Conservation (phyloP, 2,329 filamentous ascomycete genomes). For the Tolypocladium pustulatum region DNA sequence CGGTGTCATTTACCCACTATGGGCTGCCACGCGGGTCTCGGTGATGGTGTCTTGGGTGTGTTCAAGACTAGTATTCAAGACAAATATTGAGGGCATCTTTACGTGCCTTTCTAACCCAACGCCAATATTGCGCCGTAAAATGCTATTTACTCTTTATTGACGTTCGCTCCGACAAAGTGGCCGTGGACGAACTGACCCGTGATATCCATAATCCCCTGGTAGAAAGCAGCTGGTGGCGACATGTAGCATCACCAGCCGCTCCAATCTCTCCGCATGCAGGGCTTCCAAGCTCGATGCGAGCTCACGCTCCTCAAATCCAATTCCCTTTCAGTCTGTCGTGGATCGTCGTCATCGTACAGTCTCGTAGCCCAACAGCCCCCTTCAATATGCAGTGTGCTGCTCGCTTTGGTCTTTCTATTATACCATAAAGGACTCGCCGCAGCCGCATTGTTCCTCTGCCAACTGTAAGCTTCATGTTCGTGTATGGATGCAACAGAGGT, state of each 20-base stretch:
- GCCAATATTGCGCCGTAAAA: not conserved
- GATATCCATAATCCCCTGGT: not conserved
- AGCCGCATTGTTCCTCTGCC: conserved; percentile 88
- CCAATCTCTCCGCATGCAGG: not conserved
- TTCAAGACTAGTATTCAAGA: not conserved
- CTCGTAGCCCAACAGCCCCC: not conserved
- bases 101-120: conserved; percentile 4
- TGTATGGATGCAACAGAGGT: not conserved
- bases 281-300: not conserved
- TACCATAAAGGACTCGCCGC: conserved; percentile 93
- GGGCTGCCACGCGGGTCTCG: not conserved
- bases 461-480: conserved; percentile 16
- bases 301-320: not conserved
- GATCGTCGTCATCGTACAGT: not conserved
- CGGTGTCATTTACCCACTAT: not conserved
- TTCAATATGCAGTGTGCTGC: not conserved
- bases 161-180: not conserved
- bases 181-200: too few species aligned
- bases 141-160: not conserved
- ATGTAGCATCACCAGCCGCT: not conserved
- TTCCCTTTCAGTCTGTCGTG: not conserved
- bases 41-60: too few species aligned
- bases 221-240: not conserved
- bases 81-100: not conserved
- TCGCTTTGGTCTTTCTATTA: conserved; percentile 15